Conservation (phyloP, 257 asterid species). For the Nicotiana attenuata region DNA sequence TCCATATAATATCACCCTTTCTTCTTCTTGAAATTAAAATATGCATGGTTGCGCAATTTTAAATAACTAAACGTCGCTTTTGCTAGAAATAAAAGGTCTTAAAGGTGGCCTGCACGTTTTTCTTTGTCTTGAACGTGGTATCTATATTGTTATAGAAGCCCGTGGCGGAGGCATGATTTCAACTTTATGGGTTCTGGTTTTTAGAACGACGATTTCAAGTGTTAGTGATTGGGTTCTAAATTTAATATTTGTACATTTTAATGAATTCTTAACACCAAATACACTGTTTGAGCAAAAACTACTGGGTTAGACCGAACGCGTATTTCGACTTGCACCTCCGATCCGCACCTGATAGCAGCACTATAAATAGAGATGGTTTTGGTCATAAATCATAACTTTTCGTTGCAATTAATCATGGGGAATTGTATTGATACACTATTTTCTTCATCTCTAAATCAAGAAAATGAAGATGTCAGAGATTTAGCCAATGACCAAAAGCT, state of each 20-base stretch:
- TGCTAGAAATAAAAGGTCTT: background rate
- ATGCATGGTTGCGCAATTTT: slow-evolving; percentile 1
- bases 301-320: too few species aligned
- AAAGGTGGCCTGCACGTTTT: background rate
- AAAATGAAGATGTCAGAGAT: background rate
- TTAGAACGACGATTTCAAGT: too few species aligned
- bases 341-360: too few species aligned
- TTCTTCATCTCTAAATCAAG: slow-evolving; percentile 9
- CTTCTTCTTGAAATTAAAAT: background rate
- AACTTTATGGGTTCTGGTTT: too few species aligned
- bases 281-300: too few species aligned
- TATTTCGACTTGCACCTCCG: too few species aligned
- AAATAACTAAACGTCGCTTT: background rate
- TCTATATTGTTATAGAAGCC: background rate
- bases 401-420: slow-evolving; percentile 13
- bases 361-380: background rate
- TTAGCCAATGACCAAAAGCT: slow-evolving; percentile 16
- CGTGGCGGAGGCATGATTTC: too few species aligned
- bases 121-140: background rate
- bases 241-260: too few species aligned
- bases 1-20: background rate
- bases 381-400: background rate
- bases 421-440: slow-evolving; percentile 16
- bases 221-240: too few species aligned
- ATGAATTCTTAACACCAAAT: too few species aligned